Conservation (phyloP, 306 rosid genomes). For the Dalbergia oliveri region DNA sequence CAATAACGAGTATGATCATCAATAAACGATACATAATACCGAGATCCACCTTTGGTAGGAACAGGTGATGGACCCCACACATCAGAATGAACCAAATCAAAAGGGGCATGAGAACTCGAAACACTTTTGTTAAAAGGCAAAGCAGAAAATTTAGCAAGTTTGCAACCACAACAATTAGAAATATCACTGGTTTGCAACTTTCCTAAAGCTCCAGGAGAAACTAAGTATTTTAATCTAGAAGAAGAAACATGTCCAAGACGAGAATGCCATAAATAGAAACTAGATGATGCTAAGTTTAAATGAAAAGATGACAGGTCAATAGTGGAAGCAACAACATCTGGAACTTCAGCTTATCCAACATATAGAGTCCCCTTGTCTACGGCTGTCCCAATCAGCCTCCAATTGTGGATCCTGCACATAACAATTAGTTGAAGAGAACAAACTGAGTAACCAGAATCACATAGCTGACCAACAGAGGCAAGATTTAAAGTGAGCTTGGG, state of each 20-base stretch:
- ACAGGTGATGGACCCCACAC: too few species aligned
- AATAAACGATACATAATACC: background rate
- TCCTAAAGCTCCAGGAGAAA: background rate
- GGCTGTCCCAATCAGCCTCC: background rate
- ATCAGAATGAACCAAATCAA: too few species aligned
- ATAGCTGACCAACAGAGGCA: too few species aligned
- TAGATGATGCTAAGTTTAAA: background rate
- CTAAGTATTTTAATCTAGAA: background rate
- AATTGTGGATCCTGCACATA: background rate
- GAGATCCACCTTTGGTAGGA: background rate
- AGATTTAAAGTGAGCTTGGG: too few species aligned
- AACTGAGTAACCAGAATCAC: too few species aligned
- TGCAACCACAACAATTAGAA: background rate
- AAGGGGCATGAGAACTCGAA: too few species aligned
- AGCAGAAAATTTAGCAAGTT: background rate
- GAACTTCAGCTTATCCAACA: background rate
- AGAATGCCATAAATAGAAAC: background rate
- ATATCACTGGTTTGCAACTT: background rate
- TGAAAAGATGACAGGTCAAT: background rate
- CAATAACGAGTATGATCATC: background rate
- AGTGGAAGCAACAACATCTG: background rate
- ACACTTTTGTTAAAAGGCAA: too few species aligned
- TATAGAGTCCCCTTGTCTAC: background rate
- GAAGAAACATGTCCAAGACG: background rate
- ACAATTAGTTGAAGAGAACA: slow-evolving; percentile 7